A percentile compares a stretch with the other conserved stretches of the same genome.
Conservation (phyloP, 306 rosid genomes). For the Boehmeria nivea region DNA sequence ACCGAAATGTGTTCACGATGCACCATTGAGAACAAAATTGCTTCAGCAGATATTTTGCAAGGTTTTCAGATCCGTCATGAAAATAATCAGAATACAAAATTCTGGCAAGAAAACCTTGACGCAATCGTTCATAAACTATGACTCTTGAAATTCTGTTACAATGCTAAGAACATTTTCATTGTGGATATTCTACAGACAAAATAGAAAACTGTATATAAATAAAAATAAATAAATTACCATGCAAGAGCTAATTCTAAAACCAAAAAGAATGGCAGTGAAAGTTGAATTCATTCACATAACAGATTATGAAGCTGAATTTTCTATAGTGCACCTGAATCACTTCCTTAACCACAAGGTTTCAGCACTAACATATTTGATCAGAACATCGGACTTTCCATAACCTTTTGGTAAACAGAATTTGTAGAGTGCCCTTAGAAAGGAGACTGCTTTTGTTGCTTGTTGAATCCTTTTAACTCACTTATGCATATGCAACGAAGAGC, state of each 20-base stretch:
- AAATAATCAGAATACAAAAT: too few relatives aligned
- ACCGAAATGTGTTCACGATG: too few relatives aligned
- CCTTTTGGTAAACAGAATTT: conserved; percentile 8
- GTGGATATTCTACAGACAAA: conserved; percentile 25
- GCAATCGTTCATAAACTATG: too few relatives aligned
- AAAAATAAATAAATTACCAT: not conserved
- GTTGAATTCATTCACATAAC: conserved; percentile 10
- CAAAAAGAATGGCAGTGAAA: conserved; percentile 15
- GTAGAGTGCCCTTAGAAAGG: conserved; percentile 14
- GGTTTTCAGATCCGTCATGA: too few relatives aligned
- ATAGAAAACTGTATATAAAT: conserved; percentile 3
- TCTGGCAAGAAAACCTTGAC: too few relatives aligned
- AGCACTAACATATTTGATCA: conserved; percentile 15
- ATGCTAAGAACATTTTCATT: conserved; percentile 21
- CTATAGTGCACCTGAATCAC: conserved; percentile 20
- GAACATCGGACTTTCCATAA: conserved; percentile 21
- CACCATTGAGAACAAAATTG: too few relatives aligned
- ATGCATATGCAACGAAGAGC: conserved; percentile 37
- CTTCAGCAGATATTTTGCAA: too few relatives aligned
- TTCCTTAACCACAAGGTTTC: conserved; percentile 9
- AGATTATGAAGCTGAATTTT: too few relatives aligned
- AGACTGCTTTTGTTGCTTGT: conserved; percentile 8
- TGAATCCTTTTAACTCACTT: conserved; percentile 14
- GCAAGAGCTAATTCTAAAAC: conserved; percentile 21
- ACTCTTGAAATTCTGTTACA: conserved; percentile 17